Conservation (phyloP, 306 rosid genomes). For the Glycyrrhiza uralensis region DNA sequence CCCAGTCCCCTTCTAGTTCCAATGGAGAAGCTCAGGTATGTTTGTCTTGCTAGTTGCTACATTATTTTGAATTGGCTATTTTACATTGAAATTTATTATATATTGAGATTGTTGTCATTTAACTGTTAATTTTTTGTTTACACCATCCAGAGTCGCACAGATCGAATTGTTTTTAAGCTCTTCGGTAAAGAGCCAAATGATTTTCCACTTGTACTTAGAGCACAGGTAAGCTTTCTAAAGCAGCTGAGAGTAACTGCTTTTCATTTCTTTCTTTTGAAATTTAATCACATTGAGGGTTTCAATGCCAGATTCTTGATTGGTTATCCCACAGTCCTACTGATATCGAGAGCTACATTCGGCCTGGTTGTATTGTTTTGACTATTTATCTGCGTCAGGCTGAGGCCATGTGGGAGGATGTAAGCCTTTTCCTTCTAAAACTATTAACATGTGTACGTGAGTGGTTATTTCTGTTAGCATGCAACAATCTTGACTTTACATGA, state of each 20-base stretch:
- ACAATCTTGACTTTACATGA: constrained; percentile 22
- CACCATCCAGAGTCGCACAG: constrained; percentile 49
- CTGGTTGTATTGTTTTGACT: constrained; percentile 87
- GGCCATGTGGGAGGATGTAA: constrained; percentile 77
- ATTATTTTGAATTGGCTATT: constrained; percentile 13
- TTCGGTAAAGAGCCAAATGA: constrained; percentile 57
- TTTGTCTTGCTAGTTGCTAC: constrained; percentile 11
- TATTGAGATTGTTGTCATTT: constrained; percentile 15
- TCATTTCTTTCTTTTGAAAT: constrained; percentile 18
- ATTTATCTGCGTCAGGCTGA: constrained; percentile 71
- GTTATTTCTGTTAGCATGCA: neutral
- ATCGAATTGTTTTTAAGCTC: constrained; percentile 52
- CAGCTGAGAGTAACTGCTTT: neutral
- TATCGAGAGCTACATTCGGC: constrained; percentile 89
- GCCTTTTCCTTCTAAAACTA: constrained; percentile 21
- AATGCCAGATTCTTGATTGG: constrained; percentile 79
- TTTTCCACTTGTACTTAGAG: constrained; percentile 42
- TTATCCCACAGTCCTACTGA: constrained; percentile 80
- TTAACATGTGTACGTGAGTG: neutral
- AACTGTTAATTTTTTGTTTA: constrained; percentile 29
- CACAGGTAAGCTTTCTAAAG: constrained; percentile 45
- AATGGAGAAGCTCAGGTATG: constrained; percentile 91
- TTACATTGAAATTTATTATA: neutral
- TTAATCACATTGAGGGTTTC: constrained; percentile 24
- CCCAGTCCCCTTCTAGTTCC: constrained; percentile 89